phyloP scores from a whole-genome alignment of 768 basidiomycete genomes.

The Suillus tomentosus region DNA sequence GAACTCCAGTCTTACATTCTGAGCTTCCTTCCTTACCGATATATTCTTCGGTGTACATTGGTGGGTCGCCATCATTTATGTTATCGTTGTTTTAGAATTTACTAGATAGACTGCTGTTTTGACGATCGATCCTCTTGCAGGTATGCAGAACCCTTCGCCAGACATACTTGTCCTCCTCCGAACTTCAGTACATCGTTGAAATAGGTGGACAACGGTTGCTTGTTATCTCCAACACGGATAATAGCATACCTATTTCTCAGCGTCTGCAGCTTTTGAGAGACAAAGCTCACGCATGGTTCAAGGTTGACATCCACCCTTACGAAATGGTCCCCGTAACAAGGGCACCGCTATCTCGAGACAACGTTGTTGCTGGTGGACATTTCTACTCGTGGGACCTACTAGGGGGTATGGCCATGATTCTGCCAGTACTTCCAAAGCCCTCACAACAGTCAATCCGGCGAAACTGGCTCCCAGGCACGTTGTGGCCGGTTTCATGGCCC shows the following conservation, averaged over 20 bases:
- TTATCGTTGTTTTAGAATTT: too few relatives aligned
- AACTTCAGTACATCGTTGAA: constrained; percentile 1
- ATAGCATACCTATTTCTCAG: background rate
- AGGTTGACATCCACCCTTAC: background rate
- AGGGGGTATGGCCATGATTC: background rate
- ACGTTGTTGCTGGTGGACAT: background rate
- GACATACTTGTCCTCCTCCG: background rate
- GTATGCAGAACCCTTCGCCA: background rate
- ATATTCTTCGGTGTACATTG: background rate
- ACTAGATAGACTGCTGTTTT: background rate
- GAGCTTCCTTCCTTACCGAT: background rate
- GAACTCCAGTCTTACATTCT: background rate
- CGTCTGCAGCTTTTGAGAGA: background rate
- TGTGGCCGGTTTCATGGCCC: background rate
- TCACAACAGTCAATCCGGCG: background rate
- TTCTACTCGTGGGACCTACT: background rate
- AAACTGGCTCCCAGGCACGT: background rate
- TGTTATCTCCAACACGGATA: background rate
- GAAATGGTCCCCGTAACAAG: background rate
- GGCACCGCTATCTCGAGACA: rapidly evolving
- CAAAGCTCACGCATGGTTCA: background rate
- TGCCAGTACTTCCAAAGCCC: background rate
- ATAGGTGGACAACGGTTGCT: background rate
- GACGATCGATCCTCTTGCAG: background rate
- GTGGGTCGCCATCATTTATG: too few relatives aligned